Base-by-base conservation (phyloP, 2,329 filamentous ascomycete genomes). In the Myriosclerotinia scirpicola region DNA sequence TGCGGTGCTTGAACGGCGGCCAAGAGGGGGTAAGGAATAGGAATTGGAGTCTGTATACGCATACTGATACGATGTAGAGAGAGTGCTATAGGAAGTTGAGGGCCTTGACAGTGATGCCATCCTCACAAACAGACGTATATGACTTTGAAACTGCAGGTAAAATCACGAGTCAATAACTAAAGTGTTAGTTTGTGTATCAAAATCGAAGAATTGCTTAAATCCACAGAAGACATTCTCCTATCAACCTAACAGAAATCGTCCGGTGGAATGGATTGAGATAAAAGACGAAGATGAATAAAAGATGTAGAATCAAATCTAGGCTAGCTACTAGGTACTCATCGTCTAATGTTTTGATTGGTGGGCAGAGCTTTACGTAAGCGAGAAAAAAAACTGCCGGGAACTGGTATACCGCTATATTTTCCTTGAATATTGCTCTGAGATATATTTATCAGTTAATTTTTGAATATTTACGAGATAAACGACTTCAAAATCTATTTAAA, bases 41-140 rank as follows among this genome's bases (percentile, higher is more conserved):
- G 76, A 76, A 54, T 71, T 72, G 14, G 74, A 75, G 30, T 72
- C 73, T 30, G 74, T 75, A 26, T 71, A 71, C 64, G 65, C 63
- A 70, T 72, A 68, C 46, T 74, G 73, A 67, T 72, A 71, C 6
- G 71, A 72, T 9, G 68, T 71, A 30, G 73, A 74, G 1, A 65
- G 66, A 65, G 71, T 70, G 67, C 70, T 74, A 34, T 69, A 64
- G 17, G 74, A 74, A 17, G 73, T 74, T 5, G 71, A 72, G 12
- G 72, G 69, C 44, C 71, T 65, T 20, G 71, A 64, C 30, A 68
- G 69, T 3, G 67, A 64, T 34, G 69, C 64, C 70, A 73, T 72
- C 22, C 44, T 54, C 22, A 36, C 4, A 4, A 11, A 40, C 56
- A 12, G 38, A 15, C 9, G 50, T 62, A 20, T 36, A 15, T 22